phyloP scores from a whole-genome alignment of 2,329 filamentous ascomycete genomes.

The Fusarium citri region DNA sequence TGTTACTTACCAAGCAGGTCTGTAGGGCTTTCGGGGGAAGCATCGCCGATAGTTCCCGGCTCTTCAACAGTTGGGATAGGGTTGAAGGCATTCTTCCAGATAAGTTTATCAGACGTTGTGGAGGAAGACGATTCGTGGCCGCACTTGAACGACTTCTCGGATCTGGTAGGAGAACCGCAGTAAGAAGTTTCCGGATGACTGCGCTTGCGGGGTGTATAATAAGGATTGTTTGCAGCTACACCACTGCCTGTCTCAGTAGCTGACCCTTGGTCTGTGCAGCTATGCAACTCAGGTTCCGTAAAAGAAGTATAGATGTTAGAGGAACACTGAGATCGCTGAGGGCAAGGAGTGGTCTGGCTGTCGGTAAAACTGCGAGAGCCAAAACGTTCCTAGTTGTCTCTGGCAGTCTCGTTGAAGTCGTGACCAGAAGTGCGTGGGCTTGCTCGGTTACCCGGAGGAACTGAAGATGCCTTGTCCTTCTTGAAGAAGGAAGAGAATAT shows the following conservation, averaged over 20 bases:
- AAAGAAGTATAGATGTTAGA: conserved; percentile 24
- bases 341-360: conserved; percentile 25
- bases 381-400: conserved; percentile 45
- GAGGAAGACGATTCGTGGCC: conserved; percentile 7
- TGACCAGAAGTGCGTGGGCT: conserved; percentile 17
- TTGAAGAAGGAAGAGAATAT: conserved; percentile 43
- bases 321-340: conserved; percentile 14
- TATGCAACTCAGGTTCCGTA: conserved; percentile 23
- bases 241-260: conserved; percentile 8
- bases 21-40: conserved; percentile 38
- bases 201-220: conserved; percentile 48
- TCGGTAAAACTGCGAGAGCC: conserved; percentile 34
- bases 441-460: conserved; percentile 2
- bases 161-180: conserved; percentile 13
- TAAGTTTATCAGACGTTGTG: conserved; percentile 10
- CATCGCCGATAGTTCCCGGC: conserved; percentile 42
- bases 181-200: conserved; percentile 22
- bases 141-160: conserved; percentile 17
- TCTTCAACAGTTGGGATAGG: conserved; percentile 52
- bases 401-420: conserved; percentile 37
- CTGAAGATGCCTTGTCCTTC: conserved; percentile 20
- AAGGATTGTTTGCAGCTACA: conserved; percentile 49
- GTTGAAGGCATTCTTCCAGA: conserved; percentile 41
- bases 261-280: conserved; percentile 19
- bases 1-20: conserved; percentile 49